Evolutionary conservation across 2,329 filamentous ascomycete species (phyloP).

Genomic region (Zasmidium citrigriseum): DNA sequence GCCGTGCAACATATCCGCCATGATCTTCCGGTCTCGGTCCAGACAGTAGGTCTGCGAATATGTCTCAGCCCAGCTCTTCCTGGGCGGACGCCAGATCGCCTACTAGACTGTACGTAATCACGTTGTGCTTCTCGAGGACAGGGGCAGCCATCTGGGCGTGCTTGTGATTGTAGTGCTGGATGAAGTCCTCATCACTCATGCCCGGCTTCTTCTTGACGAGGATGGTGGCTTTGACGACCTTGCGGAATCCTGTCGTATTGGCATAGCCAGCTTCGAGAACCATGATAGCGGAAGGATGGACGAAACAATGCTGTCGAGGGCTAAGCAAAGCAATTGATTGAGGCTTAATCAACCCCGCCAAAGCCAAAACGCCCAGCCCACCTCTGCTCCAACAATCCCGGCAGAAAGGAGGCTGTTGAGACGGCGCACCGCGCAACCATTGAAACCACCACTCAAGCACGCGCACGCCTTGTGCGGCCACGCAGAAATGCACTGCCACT

Average conservation of each 20-base stretch:
- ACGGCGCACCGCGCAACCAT: too few relatives aligned
- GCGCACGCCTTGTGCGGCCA: too few relatives aligned
- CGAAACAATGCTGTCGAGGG: too few relatives aligned
- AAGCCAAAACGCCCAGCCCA: too few relatives aligned
- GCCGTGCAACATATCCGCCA: conserved; percentile 49
- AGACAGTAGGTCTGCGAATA: conserved; percentile 46
- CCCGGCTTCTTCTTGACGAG: conserved; percentile 50
- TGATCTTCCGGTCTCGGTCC: conserved; percentile 44
- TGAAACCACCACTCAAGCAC: too few relatives aligned
- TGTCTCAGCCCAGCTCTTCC: conserved; percentile 11
- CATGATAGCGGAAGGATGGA: conserved; percentile 24
- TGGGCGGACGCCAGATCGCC: conserved; percentile 3
- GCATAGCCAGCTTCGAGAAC: conserved; percentile 48
- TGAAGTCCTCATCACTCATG: conserved; percentile 47
- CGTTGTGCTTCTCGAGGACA: conserved; percentile 45
- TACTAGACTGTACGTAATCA: conserved; percentile 50
- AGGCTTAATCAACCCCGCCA: too few relatives aligned
- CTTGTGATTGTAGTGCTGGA: conserved; percentile 48
- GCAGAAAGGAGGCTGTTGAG: too few relatives aligned
- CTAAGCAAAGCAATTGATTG: too few relatives aligned
- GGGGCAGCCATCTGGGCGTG: conserved; percentile 48
- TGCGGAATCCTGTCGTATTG: conserved; percentile 47
- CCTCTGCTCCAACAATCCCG: too few relatives aligned
- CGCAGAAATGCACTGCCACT: too few relatives aligned
- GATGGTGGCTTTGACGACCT: conserved; percentile 49